phyloP scores from a whole-genome alignment of 495 filamentous ascomycete genomes.

The Aspergillus sclerotiicarbonarius region DNA sequence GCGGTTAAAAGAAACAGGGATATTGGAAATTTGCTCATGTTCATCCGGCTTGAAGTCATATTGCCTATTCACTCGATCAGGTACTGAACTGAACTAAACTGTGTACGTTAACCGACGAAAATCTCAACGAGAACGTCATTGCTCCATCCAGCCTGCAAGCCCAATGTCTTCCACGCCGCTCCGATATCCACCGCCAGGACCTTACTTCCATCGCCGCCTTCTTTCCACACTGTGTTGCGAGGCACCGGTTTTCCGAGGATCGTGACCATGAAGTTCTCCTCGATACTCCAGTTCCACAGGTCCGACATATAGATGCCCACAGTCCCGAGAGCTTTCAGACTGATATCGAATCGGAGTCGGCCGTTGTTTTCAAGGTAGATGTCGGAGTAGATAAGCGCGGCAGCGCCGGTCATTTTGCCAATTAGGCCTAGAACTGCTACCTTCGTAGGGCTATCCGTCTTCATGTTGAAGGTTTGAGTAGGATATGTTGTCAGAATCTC shows the following conservation, averaged over 20 bases:
- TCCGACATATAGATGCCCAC: constrained; percentile 71
- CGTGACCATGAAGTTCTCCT: constrained; percentile 70
- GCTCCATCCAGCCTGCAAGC: constrained; percentile 69
- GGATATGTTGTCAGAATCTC: constrained; percentile 81
- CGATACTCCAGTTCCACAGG: constrained; percentile 56
- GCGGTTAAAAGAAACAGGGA: too few species aligned
- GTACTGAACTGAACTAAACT: not conserved
- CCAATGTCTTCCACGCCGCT: constrained; percentile 74
- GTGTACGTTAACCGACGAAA: constrained; percentile 34
- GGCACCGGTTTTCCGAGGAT: constrained; percentile 71
- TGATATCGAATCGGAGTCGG: constrained; percentile 58
- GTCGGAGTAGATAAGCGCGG: constrained; percentile 64
- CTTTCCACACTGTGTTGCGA: constrained; percentile 61
- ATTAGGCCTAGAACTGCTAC: constrained; percentile 77
- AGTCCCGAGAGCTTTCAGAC: constrained; percentile 76
- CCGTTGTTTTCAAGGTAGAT: constrained; percentile 58
- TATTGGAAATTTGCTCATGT: too few species aligned
- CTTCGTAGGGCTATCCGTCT: constrained; percentile 24
- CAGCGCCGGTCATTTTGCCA: constrained; percentile 86
- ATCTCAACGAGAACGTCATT: constrained; percentile 80
- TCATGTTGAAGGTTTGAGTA: constrained; percentile 51
- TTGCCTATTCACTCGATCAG: not conserved
- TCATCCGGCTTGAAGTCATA: too few species aligned
- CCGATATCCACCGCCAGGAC: constrained; percentile 78
- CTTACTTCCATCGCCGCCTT: constrained; percentile 41